Base-by-base conservation (phyloP, 345 rosid species). In the Salix viminalis region DNA sequence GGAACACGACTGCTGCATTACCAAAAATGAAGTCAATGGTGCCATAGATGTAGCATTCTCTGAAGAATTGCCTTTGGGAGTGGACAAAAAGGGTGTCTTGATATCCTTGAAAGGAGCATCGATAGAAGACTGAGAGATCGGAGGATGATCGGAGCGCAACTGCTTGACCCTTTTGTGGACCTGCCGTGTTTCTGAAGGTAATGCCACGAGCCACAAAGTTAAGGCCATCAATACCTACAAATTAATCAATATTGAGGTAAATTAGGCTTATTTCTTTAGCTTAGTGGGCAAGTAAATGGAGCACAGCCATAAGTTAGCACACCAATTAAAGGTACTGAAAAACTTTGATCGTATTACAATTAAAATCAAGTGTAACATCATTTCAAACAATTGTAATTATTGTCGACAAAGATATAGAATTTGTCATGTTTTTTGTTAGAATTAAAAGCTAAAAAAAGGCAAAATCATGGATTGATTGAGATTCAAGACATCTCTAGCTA, bases 1-100 rank as follows among this genome's bases (percentile, higher is more conserved):
- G 98, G 64, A 94, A 84, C 36, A 94, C 94, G 0, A 87, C 98
- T 0, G 98, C 97, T 7, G 97, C 98, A 34, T 94, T 94, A 6
- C 97, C 98, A 9, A 94, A 94, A 52, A 94, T 92, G 83, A 94
- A 90, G 76, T 94, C 98, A 5, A 94, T 77, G 13, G 98, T 94
- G 73, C 98, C 98, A 65, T 85, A 92, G 66, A 94, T 85, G 83
- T 90, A 88, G 67, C 98, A 94, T 78, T 86, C 89, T 36, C 87
- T 77, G 77, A 78, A 94, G 87, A 94, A 94, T 74, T 94, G 98
- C 2, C 98, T 86, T 67, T 94, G 98, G 3, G 98, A 92, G 74
- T 88, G 96, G 71, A 89, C 92, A 75, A 89, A 83, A 28, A 94
- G 91, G 5, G 97, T 92, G 88, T 94, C 98, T 75, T 94, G 98